Conservation (phyloP, 139 green algal species). For the Picochlorum sp. region DNA sequence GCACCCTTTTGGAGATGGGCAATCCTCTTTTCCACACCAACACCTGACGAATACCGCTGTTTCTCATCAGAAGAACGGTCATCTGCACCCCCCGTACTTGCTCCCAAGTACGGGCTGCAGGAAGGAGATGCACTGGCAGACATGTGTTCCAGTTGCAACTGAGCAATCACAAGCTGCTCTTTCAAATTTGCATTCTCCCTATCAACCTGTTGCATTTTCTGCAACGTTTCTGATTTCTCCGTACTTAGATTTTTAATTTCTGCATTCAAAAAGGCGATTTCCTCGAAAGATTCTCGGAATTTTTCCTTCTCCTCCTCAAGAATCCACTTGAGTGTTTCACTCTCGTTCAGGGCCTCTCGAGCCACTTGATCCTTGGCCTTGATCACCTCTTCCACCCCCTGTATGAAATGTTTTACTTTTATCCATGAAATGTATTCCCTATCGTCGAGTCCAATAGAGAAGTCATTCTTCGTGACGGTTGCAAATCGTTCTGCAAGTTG, state of each 20-base stretch:
- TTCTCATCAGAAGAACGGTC: too few species aligned
- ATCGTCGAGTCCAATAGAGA: too few species aligned
- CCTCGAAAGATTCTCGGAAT: constrained; percentile 14
- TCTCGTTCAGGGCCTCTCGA: neutral
- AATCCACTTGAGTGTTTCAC: neutral
- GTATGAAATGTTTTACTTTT: neutral
- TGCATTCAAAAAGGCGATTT: constrained; percentile 3
- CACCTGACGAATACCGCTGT: too few species aligned
- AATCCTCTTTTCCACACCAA: too few species aligned
- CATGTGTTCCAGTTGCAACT: neutral
- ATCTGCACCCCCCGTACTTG: too few species aligned
- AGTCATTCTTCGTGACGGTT: too few species aligned
- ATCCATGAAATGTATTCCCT: neutral
- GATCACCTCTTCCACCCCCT: neutral
- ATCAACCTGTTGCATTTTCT: constrained; percentile 6
- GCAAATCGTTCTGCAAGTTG: too few species aligned
- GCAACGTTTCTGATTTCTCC: neutral
- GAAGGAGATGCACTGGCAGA: neutral
- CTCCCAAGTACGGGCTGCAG: neutral
- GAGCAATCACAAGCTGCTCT: constrained; percentile 1
- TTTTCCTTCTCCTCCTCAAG: neutral
- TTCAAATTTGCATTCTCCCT: neutral
- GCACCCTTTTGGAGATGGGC: too few species aligned
- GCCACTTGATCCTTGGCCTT: neutral
- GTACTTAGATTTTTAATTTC: constrained; percentile 9